phyloP scores from a whole-genome alignment of 129 eudicot species.

The Arctium lappa region DNA sequence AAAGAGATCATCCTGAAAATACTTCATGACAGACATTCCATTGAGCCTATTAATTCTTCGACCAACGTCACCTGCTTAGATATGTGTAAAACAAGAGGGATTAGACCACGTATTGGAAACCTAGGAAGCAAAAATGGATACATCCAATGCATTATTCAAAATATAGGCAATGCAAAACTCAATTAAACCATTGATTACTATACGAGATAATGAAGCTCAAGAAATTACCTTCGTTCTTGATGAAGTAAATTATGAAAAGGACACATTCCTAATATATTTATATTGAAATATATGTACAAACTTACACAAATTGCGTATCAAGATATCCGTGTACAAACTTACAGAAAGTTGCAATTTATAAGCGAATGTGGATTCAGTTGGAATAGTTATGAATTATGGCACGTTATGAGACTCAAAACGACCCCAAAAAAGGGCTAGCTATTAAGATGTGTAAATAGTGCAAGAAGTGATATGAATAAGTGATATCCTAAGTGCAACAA shows the following conservation, averaged over 20 bases:
- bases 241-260: not conserved
- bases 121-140: not conserved
- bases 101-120: not conserved
- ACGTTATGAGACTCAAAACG: too few relatives aligned
- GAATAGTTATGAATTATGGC: too few relatives aligned
- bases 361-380: too few relatives aligned
- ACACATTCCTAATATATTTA: not conserved
- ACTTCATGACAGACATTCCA: not conserved
- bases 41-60: not conserved
- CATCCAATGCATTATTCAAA: not conserved
- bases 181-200: too few relatives aligned
- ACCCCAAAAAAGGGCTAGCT: too few relatives aligned
- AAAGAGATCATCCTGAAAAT: not conserved
- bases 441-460: too few relatives aligned
- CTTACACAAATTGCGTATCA: not conserved
- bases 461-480: too few relatives aligned
- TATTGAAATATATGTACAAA: not conserved
- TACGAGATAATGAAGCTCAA: not conserved
- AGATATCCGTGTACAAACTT: too few relatives aligned
- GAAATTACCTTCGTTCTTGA: not conserved
- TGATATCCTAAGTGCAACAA: too few relatives aligned
- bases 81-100: not conserved
- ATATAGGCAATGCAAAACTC: too few relatives aligned
- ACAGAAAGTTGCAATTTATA: not conserved
- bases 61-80: not conserved